Evolutionary conservation across 2,329 filamentous ascomycete genomes (phyloP).

Genomic region (Bipolaris victoriae): DNA sequence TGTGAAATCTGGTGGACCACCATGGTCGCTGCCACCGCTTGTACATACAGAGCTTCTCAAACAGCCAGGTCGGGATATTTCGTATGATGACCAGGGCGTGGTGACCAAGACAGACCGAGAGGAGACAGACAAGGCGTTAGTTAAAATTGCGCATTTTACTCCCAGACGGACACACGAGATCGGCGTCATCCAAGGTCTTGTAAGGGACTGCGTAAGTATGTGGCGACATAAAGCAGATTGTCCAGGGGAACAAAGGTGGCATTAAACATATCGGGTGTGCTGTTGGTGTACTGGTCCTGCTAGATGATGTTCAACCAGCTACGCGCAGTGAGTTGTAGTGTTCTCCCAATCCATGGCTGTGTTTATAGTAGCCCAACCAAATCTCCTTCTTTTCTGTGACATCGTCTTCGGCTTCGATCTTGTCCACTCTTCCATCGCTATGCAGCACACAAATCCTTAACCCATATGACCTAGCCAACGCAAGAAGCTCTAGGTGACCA

Average conservation of each 20-base stretch:
- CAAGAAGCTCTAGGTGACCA: slow-evolving; percentile 86
- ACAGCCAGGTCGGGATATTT: slow-evolving; percentile 70
- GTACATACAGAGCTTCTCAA: slow-evolving; percentile 75
- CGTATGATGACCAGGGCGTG: slow-evolving; percentile 64
- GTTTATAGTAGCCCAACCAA: slow-evolving; percentile 94
- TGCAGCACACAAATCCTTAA: slow-evolving; percentile 86
- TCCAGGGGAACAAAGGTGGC: slow-evolving; percentile 6
- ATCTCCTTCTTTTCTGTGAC: slow-evolving; percentile 62
- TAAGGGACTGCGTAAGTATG: slow-evolving; percentile 57
- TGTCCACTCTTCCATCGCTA: slow-evolving; percentile 77
- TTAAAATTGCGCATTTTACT: slow-evolving; percentile 60
- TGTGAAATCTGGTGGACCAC: slow-evolving; percentile 70
- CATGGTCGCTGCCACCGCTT: slow-evolving; percentile 71
- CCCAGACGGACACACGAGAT: slow-evolving; percentile 63
- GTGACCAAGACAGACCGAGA: slow-evolving; percentile 55
- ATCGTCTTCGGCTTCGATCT: slow-evolving; percentile 63
- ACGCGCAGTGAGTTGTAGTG: slow-evolving; percentile 88
- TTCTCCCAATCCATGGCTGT: slow-evolving; percentile 92
- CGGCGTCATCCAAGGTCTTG: slow-evolving; percentile 54
- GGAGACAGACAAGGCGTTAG: slow-evolving; percentile 50
- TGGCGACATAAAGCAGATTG: slow-evolving; percentile 50
- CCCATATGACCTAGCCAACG: slow-evolving; percentile 79
- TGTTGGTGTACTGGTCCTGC: background rate
- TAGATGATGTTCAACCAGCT: slow-evolving; percentile 28
- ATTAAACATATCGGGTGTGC: background rate